Evolutionary conservation across 2,329 filamentous ascomycete species (phyloP), one percentile per base, ranked within the genome.

Genomic region (Didymella pomorum): DNA sequence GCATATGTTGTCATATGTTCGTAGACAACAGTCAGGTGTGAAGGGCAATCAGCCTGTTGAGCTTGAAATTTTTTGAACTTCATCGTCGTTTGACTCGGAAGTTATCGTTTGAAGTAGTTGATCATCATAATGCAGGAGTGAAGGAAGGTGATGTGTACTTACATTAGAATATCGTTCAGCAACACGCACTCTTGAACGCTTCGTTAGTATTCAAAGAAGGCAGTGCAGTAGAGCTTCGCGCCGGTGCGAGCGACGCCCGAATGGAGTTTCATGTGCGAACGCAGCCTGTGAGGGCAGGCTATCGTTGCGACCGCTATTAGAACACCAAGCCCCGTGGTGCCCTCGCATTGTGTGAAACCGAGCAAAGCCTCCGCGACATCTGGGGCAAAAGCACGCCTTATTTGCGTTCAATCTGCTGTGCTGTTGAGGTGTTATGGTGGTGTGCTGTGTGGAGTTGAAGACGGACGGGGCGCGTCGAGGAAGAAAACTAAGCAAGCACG

Each of bases 21-120:
- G 16, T 29, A 49, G 16, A 33, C 48, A 37, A 48, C 37, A 55
- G 56, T 23, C 53, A 21, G 29, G n/a, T 44, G 14, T 41, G 35
- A 52, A 53, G 26, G 42, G 59, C 55, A 62, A 75, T 84, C 81
- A 84, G 80, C 80, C 78, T 83, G 80, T 83, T 83, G 81, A 83
- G 81, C 81, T 83, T 83, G 81, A 82, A 73, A 76, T 76, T 70
- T 43, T 74, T 72, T 67, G 64, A 64, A 70, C 73, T 74, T 75
- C 73, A 76, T 69, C 62, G 73, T 65, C 66, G 41, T 67, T 41
- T 63, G 65, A 71, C 72, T 76, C 71, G 65, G 73, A 72, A 73
- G 69, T 73, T 71, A 70, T 67, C 52, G 66, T 72, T 71, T 65
- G 60, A 66, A 64, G 61, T 47, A 43, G 35, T 65, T 46, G 52